These are phyloP conservation scores for Lepidium campestre DNA, from an alignment of 441 rosid species.

Conservation along the genomic window DNA sequence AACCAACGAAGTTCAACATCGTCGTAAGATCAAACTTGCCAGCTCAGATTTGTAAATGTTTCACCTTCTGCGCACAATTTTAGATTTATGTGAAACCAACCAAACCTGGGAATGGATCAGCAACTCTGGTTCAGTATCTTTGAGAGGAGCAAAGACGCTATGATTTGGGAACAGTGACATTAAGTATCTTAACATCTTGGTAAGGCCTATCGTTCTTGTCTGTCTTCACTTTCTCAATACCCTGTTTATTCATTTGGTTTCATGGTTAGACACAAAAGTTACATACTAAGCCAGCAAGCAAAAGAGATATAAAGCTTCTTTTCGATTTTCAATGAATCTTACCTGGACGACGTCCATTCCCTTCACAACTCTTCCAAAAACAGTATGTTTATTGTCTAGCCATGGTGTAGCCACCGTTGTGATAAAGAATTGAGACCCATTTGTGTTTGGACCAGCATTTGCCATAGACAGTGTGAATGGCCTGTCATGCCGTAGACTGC, in stretches of 20 bases:
- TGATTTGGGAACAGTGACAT: constrained; percentile 79
- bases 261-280: not conserved
- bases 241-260: constrained; percentile 34
- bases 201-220: constrained; percentile 81
- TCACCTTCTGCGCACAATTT: too few species aligned
- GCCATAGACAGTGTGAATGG: constrained; percentile 95
- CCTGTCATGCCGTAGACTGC: constrained; percentile 89
- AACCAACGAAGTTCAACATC: not conserved
- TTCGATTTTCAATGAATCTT: not conserved
- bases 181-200: constrained; percentile 89
- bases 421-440: constrained; percentile 92
- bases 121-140: not conserved
- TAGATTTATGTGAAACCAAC: not conserved
- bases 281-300: not conserved
- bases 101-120: not conserved
- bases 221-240: constrained; percentile 93
- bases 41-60: not conserved
- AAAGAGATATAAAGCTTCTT: not conserved
- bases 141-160: constrained; percentile 20
- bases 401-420: constrained; percentile 97
- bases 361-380: constrained; percentile 84
- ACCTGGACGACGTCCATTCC: constrained; percentile 99
- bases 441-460: constrained; percentile 88
- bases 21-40: not conserved
- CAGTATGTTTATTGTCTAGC: constrained; percentile 96